Evolutionary conservation across 169 alveolate species (phyloP), one percentile per base, ranked within the genome.

Genomic region (Plasmodium fragile): DNA sequence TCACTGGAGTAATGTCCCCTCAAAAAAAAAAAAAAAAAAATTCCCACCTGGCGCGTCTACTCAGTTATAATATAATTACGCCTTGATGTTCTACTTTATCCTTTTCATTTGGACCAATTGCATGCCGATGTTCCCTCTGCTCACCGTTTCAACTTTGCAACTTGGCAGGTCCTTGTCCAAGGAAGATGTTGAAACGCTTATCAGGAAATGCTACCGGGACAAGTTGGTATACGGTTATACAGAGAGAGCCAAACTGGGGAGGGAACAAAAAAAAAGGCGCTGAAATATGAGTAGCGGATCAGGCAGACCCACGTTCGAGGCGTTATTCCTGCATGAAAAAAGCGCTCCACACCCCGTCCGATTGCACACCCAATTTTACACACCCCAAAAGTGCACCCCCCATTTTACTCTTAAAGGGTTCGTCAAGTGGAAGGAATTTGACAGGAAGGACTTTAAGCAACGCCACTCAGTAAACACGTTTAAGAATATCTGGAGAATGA

Each of bases 401-500:
- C 25, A 81, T 36, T 83, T 13, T 83, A 13, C 39, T 4, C 16
- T 0, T 65, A 30, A 30, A 84, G 92, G 92, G 11, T 71, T 72
- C 41, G 92, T 84, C n/a, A 72, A 49, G n/a, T 84, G 92, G 92
- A 84, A 84, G 71, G 77, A 72, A 6, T 73, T 84, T 22, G 65
- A 84, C 59, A 84, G 83, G 59, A 84, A 84, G 59, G 78, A 73
- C 1, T 84, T 72, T 25, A 49, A 41, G 30, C 69, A 49, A 30
- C 59, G 77, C 7, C 78, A 49, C 36, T 84, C 92, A 8, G 79
- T 75, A 28, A 84, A 84, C 59, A 72, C 83, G 22, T 84, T 84
- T 39, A 84, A 84, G 78, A 72, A 84, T 52, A 71, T 84, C 73
- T 84, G 92, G 92, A 84, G 92, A 84, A 25, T 75, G 34, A 84